Base-by-base conservation (phyloP, 345 rosid genomes). In the Gossypium mustelinum region DNA sequence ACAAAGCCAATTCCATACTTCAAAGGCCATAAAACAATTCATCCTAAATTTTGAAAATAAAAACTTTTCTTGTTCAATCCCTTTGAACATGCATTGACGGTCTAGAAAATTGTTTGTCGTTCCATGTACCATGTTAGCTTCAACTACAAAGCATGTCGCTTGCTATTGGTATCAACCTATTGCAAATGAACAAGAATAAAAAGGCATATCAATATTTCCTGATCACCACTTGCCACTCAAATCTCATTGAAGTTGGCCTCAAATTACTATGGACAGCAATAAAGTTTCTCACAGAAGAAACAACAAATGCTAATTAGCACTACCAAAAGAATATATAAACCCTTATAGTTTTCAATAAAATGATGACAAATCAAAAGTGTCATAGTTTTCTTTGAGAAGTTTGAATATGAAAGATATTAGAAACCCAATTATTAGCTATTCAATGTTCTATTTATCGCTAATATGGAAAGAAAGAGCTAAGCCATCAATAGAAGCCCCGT, bases 241-340 rank as follows among this genome's bases (percentile, higher is more conserved):
- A 50, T 10, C 48, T 10, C 51, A 65, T 27, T n/a, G 18, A 13
- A 65, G 17, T 11, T 41, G 20, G 24, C 51, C 69, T 41, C 51
- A 65, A 65, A 34, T 34, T 34, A 34, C 41, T 5, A 34, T 34
- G 7, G 7, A 34, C 1, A 4, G 41, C 41, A 34, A 34, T 34
- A 1, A 1, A 85, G 76, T 25, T 81, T 83, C 86, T 82, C 11
- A 48, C 5, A 67, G 16, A 1, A 74, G 43, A 11, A n/a, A 9
- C 18, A 59, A 24, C 50, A 8, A 18, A 11, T 45, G 8, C 22
- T 5, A 34, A 34, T 34, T 34, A 5, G 41, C 41, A 34, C 7
- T 7, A 0, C 7, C 1, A 34, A 34, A 4, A 34, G 41, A 5
- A 34, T 34, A 34, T 34, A 34, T 34, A 34, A 34, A 34, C 41